Conservation (phyloP, 441 rosid genomes). For the Biscutella laevigata region DNA sequence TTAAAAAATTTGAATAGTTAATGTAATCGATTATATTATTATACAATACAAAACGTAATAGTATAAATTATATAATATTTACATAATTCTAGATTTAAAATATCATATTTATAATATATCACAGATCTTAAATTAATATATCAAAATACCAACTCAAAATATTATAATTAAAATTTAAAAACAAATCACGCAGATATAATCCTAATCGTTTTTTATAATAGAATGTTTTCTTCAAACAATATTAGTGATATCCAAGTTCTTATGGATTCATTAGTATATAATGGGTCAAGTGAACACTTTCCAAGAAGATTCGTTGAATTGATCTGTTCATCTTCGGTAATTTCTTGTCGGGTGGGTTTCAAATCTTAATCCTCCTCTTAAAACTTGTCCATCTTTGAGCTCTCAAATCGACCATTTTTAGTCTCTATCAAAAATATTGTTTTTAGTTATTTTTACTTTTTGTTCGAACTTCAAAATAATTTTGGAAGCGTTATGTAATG, state of each 20-base stretch:
- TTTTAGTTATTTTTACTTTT: not conserved
- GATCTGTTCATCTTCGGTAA: not conserved
- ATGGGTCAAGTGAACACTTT: conserved; percentile 12
- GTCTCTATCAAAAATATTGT: not conserved
- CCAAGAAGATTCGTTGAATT: conserved; percentile 18
- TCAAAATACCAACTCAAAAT: no score
- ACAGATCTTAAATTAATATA: no score
- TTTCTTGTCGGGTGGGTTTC: conserved; percentile 21
- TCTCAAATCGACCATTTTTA: not conserved
- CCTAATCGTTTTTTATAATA: not conserved
- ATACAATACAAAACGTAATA: no score
- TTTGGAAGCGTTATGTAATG: not conserved
- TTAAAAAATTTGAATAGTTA: no score
- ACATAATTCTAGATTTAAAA: no score
- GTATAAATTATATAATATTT: no score
- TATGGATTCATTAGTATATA: not conserved
- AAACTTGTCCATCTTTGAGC: conserved; percentile 12
- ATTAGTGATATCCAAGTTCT: not conserved
- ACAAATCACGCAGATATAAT: no score
- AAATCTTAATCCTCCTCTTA: not conserved
- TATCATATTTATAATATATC: no score
- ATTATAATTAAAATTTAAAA: no score
- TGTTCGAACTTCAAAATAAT: not conserved
- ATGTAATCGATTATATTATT: no score
- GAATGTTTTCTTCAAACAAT: not conserved